These are phyloP conservation scores for Pleurotus platypus DNA, from an alignment of 768 basidiomycete genomes.

Conservation along the genomic window DNA sequence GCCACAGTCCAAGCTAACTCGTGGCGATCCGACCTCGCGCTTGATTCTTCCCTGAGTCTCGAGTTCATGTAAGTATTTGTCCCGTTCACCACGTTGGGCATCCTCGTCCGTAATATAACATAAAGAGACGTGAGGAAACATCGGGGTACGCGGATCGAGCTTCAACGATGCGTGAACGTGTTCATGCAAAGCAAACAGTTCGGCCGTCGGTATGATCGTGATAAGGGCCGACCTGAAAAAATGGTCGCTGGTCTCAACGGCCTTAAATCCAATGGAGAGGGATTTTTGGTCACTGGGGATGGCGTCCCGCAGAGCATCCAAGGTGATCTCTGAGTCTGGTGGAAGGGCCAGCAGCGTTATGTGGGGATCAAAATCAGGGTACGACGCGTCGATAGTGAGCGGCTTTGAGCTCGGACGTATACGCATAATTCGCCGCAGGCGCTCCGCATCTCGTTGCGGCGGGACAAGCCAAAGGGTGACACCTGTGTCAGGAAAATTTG, in stretches of 20 bases:
- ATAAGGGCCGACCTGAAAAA: slow-evolving; percentile 74
- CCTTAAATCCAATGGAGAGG: slow-evolving; percentile 45
- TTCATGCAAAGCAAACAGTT: slow-evolving; percentile 45
- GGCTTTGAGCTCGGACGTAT: slow-evolving; percentile 11
- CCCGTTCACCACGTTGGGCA: slow-evolving; percentile 45
- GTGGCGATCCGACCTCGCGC: slow-evolving; percentile 11
- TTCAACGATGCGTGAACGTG: slow-evolving; percentile 36
- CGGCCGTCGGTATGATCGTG: slow-evolving; percentile 39
- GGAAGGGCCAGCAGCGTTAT: slow-evolving; percentile 59
- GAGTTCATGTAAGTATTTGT: slow-evolving; percentile 41
- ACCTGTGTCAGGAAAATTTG: slow-evolving; percentile 29
- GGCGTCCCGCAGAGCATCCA: slow-evolving; percentile 31
- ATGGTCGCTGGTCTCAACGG: slow-evolving; percentile 53
- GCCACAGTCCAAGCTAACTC: slow-evolving; percentile 30
- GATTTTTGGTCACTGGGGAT: slow-evolving; percentile 30
- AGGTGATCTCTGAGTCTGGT: slow-evolving; percentile 18
- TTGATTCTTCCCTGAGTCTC: slow-evolving; percentile 29
- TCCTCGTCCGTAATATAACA: slow-evolving; percentile 73
- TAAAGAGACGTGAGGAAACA: slow-evolving; percentile 70
- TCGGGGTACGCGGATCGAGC: slow-evolving; percentile 45
- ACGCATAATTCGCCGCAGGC: slow-evolving; percentile 45
- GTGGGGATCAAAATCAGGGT: slow-evolving; percentile 64
- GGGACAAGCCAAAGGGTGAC: slow-evolving; percentile 74
- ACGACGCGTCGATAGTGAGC: slow-evolving; percentile 29
- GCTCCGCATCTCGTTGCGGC: slow-evolving; percentile 32